Percentiles rank a stretch among this genome's conserved stretches.
These are phyloP conservation scores for Colletotrichum sp. DNA, from an alignment of 2,329 filamentous ascomycete species.

Conservation along the genomic window DNA sequence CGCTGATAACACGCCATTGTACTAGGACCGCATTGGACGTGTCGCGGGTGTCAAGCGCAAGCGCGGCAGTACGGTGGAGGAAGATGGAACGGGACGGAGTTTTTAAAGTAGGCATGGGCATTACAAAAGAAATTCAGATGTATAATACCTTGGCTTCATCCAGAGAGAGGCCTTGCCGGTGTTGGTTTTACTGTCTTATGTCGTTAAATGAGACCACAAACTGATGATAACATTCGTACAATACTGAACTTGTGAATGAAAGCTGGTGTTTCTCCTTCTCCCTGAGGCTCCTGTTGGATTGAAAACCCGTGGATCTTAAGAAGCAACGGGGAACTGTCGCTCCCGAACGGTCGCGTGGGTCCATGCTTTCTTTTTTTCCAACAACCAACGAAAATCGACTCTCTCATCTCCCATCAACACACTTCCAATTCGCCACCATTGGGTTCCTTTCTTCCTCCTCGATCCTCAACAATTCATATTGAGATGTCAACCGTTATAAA, in stretches of 20 bases:
- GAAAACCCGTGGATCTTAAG: neutral
- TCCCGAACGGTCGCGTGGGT: neutral
- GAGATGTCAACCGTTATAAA: neutral
- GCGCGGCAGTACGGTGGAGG: neutral
- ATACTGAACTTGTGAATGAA: neutral
- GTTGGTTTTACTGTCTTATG: neutral
- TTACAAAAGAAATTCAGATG: conserved; percentile 6
- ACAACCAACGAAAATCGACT: neutral
- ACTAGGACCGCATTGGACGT: conserved; percentile 28
- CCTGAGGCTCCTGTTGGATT: neutral
- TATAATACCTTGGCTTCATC: conserved; percentile 1
- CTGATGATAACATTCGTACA: neutral
- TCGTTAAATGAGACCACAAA: neutral
- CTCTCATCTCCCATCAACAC: neutral
- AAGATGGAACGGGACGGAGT: neutral
- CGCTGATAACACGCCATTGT: conserved; percentile 59
- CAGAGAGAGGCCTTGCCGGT: neutral
- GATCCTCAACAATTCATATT: neutral
- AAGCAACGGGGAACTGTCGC: neutral
- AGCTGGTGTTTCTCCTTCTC: neutral
- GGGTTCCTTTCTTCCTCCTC: neutral
- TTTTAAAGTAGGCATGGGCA: neutral
- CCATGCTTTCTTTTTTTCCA: neutral
- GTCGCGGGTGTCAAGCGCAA: conserved; percentile 15
- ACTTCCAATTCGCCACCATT: neutral